These are phyloP conservation scores for Hymenoscyphus fraxineus DNA, from an alignment of 2,329 filamentous ascomycete species.

Conservation along the genomic window DNA sequence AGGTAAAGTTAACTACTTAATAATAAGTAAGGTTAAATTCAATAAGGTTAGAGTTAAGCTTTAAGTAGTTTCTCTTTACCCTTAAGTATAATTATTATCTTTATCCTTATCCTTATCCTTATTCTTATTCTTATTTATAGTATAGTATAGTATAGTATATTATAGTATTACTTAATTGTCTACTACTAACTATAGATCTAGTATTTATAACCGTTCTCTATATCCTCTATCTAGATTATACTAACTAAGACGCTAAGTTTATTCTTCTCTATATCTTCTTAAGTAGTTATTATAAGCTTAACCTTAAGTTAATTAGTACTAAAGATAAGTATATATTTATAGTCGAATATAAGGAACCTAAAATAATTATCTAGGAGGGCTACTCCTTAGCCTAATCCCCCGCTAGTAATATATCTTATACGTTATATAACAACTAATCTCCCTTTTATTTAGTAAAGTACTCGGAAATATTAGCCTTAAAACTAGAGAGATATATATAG, in stretches of 20 bases:
- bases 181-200: slow-evolving; percentile 19
- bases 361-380: slow-evolving; percentile 22
- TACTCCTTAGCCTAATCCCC: slow-evolving; percentile 21
- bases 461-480: slow-evolving; percentile 49
- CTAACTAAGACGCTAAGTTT: slow-evolving; percentile 45
- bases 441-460: slow-evolving; percentile 49
- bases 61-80: no score
- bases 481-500: slow-evolving; percentile 50
- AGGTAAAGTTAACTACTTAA: no score
- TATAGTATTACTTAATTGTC: no score
- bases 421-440: slow-evolving; percentile 29
- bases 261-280: slow-evolving; percentile 59
- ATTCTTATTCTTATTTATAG: no score
- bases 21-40: no score
- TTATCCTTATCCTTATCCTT: no score
- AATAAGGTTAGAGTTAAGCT: no score
- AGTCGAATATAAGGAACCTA: slow-evolving; percentile 28
- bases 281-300: slow-evolving; percentile 49
- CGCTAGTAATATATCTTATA: slow-evolving; percentile 22
- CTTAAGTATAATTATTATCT: no score
- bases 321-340: slow-evolving; percentile 41
- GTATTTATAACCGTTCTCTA: slow-evolving; percentile 46
- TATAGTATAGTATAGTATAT: no score
- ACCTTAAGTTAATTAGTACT: slow-evolving; percentile 65
- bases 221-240: slow-evolving; percentile 55